Evolutionary conservation across 2,329 filamentous ascomycete genomes (phyloP), one percentile per base, ranked within the genome.

Genomic region (Curvularia eragrostidis): DNA sequence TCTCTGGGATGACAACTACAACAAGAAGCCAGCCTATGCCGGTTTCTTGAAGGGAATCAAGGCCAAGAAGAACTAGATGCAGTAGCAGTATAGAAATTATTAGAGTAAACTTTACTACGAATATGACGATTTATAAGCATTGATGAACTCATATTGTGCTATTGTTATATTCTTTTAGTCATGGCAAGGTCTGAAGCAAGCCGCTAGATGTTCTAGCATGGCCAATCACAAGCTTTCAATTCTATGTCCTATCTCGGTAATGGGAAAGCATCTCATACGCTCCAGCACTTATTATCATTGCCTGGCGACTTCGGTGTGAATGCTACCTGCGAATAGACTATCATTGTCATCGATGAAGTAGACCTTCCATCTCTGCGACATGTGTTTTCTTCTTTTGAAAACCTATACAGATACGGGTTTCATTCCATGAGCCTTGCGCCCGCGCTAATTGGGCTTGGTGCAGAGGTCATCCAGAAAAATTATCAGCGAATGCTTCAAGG

Each of bases 1-100:
- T 26, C 54, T 77, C 3, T 78, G 65, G 67, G 66, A 73, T 38
- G 67, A 74, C 9, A 65, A 68, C 43, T 73, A 70, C 32, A 42
- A 65, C 32, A 75, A 72, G 69, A 78, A 78, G 66, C 70, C 75
- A n/a, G 74, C 74, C 1, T 77, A 77, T 36, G 56, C 62, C 24
- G 67, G 66, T 1, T 67, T 77, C 42, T 44, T 72, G 52, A 65
- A 68, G 41, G 72, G 66, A 0, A 68, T 74, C 12, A 56, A 59
- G 49, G 57, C 54, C 5, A 64, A 63, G 58, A 67, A 66, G 48
- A n/a, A 46, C 43, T 46, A 30, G 26, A 19, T 30, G 3, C n/a
- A 13, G 8, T 1, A 6, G 5, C 1, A 28, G 8, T 30, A 19
- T 21, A 28, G n/a, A 28, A 12, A 19, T 30, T 30, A 12, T 21